These are phyloP conservation scores for Neurospora intermedia DNA, from an alignment of 495 filamentous ascomycete genomes.

Conservation along the genomic window DNA sequence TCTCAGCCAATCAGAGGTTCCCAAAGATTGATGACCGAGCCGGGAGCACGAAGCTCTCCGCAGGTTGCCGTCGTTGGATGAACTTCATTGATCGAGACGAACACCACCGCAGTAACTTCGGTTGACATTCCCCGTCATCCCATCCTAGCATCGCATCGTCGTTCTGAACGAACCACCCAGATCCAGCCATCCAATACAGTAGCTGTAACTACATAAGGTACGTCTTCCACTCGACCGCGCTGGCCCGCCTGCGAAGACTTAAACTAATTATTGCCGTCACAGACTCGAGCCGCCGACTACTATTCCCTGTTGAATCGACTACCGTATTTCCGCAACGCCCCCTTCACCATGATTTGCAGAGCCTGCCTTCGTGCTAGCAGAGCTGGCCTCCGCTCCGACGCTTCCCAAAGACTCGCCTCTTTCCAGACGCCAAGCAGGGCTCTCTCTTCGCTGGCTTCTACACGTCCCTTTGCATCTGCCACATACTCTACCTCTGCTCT, in stretches of 20 bases:
- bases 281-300: neutral
- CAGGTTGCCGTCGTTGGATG: neutral
- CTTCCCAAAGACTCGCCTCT: neutral
- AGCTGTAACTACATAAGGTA: neutral
- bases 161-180: neutral
- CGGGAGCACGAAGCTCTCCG: neutral
- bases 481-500: neutral
- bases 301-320: neutral
- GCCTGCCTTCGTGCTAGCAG: constrained; percentile 13
- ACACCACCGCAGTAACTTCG: neutral
- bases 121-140: neutral
- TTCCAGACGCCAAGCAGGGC: neutral
- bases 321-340: neutral
- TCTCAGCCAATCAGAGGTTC: neutral
- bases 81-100: neutral
- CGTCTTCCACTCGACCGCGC: neutral
- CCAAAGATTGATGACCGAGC: neutral
- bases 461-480: neutral
- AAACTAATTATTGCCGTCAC: neutral
- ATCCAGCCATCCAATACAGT: neutral
- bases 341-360: constrained; percentile 16
- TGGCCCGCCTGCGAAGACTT: neutral
- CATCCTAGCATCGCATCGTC: neutral
- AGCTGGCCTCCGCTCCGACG: neutral
- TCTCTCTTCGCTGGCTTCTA: neutral